Base-by-base conservation (phyloP, 2,329 filamentous ascomycete species). In the Colletotrichum plurivorum region DNA sequence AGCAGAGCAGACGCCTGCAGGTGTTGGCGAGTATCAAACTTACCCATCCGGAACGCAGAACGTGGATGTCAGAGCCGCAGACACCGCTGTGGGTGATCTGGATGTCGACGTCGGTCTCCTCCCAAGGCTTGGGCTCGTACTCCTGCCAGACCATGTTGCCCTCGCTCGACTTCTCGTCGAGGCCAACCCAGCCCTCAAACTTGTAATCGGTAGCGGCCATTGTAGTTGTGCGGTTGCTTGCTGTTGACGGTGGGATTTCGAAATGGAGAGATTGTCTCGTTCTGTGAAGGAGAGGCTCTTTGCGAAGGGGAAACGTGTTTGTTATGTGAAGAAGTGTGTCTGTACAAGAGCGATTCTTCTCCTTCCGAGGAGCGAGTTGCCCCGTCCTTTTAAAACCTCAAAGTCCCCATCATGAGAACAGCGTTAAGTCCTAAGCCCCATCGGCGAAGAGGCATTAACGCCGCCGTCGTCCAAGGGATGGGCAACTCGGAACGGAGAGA, bases 61-160 rank as follows among this genome's bases (percentile, higher is more conserved):
- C 85, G 78, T 91, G 88, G 36, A 91, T 57, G 71, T 92, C 89
- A 1, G 85, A 86, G 63, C 88, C 90, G 75, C 90, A 92, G 71
- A 92, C 85, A 71, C 90, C 90, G 74, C 89, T 91, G 80, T 92
- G 89, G 3, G 88, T 87, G 72, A 93, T 81, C 74, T 87, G 83
- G 74, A 93, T 90, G 74, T 92, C 90, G 59, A 93, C 79, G 72
- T 92, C 89, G 25, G 83, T 87, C 76, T 92, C 90, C 60, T 89
- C 86, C 86, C 89, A 92, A 9, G 80, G 78, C 82, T 92, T 92
- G 39, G 89, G 89, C 77, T 89, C 83, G 63, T 86, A 91, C 69
- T 86, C 79, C 52, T 79, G 80, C 86, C 86, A 88, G 25, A 81
- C 76, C 86, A 88, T 87, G 56, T 87, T 86, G 63, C 85, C 86